These are phyloP conservation scores for Camellia sinensis DNA, from an alignment of 148 eudicot species.

Conservation along the genomic window DNA sequence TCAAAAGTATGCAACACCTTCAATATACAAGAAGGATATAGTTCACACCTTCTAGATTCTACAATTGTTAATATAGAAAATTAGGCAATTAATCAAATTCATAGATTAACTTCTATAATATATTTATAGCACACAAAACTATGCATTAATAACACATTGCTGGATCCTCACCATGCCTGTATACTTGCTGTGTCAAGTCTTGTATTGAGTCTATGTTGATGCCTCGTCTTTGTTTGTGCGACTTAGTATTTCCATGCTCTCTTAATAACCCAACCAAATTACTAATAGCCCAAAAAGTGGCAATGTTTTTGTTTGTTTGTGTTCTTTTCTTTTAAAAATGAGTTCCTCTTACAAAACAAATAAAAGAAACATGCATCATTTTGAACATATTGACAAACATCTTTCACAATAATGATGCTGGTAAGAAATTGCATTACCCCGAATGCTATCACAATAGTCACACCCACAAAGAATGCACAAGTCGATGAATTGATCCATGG, in stretches of 20 bases:
- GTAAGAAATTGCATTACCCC: constrained; percentile 47
- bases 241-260: neutral
- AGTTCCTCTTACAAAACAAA: neutral
- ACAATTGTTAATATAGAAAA: neutral
- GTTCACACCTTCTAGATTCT: neutral
- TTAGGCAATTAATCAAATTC: neutral
- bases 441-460: constrained; percentile 93
- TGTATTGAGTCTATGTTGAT: neutral
- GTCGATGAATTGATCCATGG: constrained; percentile 98
- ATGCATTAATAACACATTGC: neutral
- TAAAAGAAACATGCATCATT: neutral
- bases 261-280: neutral
- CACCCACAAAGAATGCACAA: constrained; percentile 97
- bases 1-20: no score
- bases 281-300: neutral
- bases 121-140: neutral
- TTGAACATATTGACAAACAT: neutral
- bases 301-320: no score
- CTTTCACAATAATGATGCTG: neutral
- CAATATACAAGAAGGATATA: no score
- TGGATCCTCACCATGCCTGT: no score
- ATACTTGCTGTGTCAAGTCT: neutral
- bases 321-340: neutral
- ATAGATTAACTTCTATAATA: neutral
- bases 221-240: neutral